Evolutionary conservation across 2,329 filamentous ascomycete species (phyloP).

Genomic region (Talaromyces verruculosus): DNA sequence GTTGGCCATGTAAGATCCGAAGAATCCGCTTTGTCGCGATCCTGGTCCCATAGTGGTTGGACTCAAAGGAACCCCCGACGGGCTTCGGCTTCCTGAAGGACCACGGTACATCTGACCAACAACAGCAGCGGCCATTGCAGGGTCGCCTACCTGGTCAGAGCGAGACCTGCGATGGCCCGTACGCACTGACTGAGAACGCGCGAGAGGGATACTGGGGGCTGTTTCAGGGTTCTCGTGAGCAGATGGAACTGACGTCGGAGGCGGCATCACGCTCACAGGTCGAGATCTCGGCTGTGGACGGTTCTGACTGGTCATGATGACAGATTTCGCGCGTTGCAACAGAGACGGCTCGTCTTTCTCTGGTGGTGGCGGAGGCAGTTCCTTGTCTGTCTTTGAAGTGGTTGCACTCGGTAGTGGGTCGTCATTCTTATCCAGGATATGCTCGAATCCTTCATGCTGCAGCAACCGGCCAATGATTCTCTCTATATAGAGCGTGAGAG

Average conservation of each 20-base stretch:
- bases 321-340: slow-evolving; percentile 61
- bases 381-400: slow-evolving; percentile 67
- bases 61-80: slow-evolving; percentile 54
- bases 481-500: slow-evolving; percentile 95
- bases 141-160: slow-evolving; percentile 48
- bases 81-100: slow-evolving; percentile 43
- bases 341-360: slow-evolving; percentile 54
- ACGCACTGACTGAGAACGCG: slow-evolving; percentile 43
- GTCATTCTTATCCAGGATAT: slow-evolving; percentile 80
- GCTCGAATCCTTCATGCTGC: slow-evolving; percentile 91
- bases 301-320: slow-evolving; percentile 48
- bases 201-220: slow-evolving; percentile 50
- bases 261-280: slow-evolving; percentile 47
- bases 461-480: slow-evolving; percentile 96
- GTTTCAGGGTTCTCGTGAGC: slow-evolving; percentile 50
- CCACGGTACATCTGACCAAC: slow-evolving; percentile 90
- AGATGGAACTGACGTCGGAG: slow-evolving; percentile 35
- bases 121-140: slow-evolving; percentile 61
- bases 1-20: slow-evolving; percentile 53
- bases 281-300: slow-evolving; percentile 47
- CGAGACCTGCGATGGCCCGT: slow-evolving; percentile 49
- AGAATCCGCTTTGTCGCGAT: slow-evolving; percentile 41
- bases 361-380: slow-evolving; percentile 73
- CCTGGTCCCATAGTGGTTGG: slow-evolving; percentile 49
- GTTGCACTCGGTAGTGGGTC: slow-evolving; percentile 37